phyloP scores from a whole-genome alignment of 371 early-diverging fungal species.

The Mortierella sp. region DNA sequence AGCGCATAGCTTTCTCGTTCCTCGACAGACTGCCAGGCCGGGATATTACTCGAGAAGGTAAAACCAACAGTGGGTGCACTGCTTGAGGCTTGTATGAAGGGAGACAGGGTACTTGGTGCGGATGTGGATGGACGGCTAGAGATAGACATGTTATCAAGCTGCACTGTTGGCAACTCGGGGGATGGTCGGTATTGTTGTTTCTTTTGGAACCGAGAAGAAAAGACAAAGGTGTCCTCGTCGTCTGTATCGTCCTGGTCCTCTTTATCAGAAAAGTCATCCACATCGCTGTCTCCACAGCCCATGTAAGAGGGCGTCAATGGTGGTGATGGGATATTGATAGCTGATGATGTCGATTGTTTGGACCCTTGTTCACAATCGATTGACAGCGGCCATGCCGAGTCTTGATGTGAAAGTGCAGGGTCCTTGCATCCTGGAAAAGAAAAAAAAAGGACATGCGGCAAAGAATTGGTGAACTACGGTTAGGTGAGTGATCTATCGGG shows the following conservation, averaged over 20 bases:
- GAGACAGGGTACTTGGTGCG: slow-evolving; percentile 19
- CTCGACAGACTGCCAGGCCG: slow-evolving; percentile 14
- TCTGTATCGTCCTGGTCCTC: not conserved
- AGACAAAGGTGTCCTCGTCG: slow-evolving; percentile 9
- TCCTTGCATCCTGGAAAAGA: slow-evolving; percentile 10
- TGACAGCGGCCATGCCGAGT: slow-evolving; percentile 4
- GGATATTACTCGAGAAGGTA: slow-evolving; percentile 28
- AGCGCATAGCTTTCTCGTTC: slow-evolving; percentile 28
- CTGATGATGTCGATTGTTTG: slow-evolving; percentile 25
- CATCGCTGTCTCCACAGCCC: slow-evolving; percentile 9
- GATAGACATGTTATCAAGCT: not conserved
- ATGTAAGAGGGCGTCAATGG: slow-evolving; percentile 37
- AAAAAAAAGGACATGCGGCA: not conserved
- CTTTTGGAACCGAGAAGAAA: slow-evolving; percentile 26
- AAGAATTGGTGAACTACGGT: not conserved
- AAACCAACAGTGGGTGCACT: slow-evolving; percentile 21
- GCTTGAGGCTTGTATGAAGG: slow-evolving; percentile 15
- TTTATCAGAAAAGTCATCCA: not conserved
- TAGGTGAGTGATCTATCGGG: not conserved
- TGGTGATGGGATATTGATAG: slow-evolving; percentile 47
- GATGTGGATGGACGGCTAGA: slow-evolving; percentile 30
- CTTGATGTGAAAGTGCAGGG: not conserved
- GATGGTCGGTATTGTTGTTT: not conserved
- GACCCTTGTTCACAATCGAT: slow-evolving; percentile 15
- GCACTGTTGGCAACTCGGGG: not conserved